Evolutionary conservation across 352 stramenopile genomes (phyloP), one percentile per base, ranked within the genome.

Genomic region (Globisporangium nodosum): DNA sequence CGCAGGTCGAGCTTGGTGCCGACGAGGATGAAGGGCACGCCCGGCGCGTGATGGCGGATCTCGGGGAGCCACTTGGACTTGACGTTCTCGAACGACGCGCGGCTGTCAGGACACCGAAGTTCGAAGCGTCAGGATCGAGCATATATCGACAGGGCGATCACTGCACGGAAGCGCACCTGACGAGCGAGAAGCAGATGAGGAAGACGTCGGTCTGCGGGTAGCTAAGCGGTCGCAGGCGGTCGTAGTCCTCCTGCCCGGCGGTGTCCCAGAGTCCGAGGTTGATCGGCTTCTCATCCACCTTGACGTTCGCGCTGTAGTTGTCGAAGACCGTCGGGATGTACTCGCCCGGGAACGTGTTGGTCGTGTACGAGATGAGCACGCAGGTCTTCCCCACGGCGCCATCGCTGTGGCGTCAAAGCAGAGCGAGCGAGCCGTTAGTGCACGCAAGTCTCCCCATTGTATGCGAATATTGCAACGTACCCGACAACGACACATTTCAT

Each of bases 151-250:
- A 27, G 24, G 24, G 24, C 24, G 24, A 27, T 27, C 24, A 27
- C 24, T 27, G 24, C 24, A 27, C 24, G 24, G 24, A 27, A 50
- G 11, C 65, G 13, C 54, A 88, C 77, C 79, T 95, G 42, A 97
- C 90, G 61, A 98, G 90, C 27, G 90, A 96, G 70, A 98, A 98
- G 68, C 94, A 98, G 61, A 98, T 90, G 31, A 98, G 77, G 58
- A 98, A 98, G 18, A 98, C 92, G 60, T 98, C 92, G 20, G 96
- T 98, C 71, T 97, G 88, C 13, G 94, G 94, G 74, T 99, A 99
- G 58, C 87, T 97, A 48, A 99, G 72, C 52, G 94, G 93, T 35
- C 96, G 87, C 55, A 99, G 67, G 31, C 94, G 85, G 66, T 99
- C 96, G 71, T 99, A 99, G 77, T 99, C 96, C 63, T 98, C 95